Base-by-base conservation (phyloP, 2,329 filamentous ascomycete species). In the Colletotrichum sp. region DNA sequence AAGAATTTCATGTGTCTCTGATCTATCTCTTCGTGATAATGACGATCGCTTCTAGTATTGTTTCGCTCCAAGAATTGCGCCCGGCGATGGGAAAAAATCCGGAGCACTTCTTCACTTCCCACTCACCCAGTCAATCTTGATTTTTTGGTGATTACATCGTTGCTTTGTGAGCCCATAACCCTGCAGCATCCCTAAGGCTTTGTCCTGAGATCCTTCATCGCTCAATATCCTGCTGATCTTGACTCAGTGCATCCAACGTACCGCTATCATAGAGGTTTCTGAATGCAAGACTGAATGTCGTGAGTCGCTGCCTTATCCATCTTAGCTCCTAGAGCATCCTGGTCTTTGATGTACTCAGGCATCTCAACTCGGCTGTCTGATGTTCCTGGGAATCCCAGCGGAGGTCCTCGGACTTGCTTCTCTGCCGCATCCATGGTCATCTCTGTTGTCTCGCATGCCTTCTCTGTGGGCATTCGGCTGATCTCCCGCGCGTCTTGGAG, bases 161-260 rank as follows among this genome's bases (percentile, higher is more conserved):
- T n/a, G 2, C 39, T 44, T n/a, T 44, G 5, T 18, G 18, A 44
- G 39, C 1, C 18, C 8, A 0, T 4, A 1, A 44, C 39, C 2
- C 18, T 44, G 18, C 8, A 2, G 1, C 2, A 2, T 39, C 0
- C 36, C 36, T 2, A 18, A 39, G 15, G 0, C 15, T 44, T n/a
- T 44, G 9, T 10, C 16, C 18, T 44, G 1, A 0, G 5, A 44
- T 6, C 39, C 18, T 48, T 48, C 18, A 13, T 13, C 6, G 10
- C 10, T 4, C 18, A 2, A 22, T 2, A 48, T 7, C 6, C 10
- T 12, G 2, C 39, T n/a, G 18, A 48, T 48, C 39, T 48, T 1
- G 9, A 1, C 18, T 48, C 6, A n/a, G 16, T 1, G 9, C 18
- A 18, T 18, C 28, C 1, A 12, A n/a, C 6, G 2, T 48, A 3